Evolutionary conservation across 495 filamentous ascomycete species (phyloP).

Genomic region (Aspergillus carlsbadensis): DNA sequence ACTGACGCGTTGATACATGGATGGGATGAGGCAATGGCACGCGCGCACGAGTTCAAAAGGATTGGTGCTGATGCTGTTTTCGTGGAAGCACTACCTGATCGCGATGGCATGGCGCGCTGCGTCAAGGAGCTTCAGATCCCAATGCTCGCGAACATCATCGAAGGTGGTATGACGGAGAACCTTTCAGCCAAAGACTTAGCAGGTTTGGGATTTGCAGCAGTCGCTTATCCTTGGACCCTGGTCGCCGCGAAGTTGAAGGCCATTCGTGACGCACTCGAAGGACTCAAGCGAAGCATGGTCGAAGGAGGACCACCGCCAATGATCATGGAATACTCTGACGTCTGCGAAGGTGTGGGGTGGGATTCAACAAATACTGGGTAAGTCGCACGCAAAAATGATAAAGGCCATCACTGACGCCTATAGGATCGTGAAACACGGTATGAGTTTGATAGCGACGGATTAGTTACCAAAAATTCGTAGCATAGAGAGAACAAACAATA

Average conservation of each 20-base stretch:
- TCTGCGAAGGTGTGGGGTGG: slow-evolving; percentile 41
- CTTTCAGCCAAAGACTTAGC: slow-evolving; percentile 39
- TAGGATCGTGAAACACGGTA: slow-evolving; percentile 26
- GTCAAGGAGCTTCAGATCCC: slow-evolving; percentile 35
- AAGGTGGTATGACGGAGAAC: slow-evolving; percentile 44
- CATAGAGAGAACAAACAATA: background rate
- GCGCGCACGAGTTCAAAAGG: slow-evolving; percentile 34
- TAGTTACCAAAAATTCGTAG: slow-evolving; percentile 1
- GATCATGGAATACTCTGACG: slow-evolving; percentile 36
- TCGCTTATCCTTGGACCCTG: slow-evolving; percentile 43
- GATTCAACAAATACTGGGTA: slow-evolving; percentile 44
- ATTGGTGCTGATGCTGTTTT: slow-evolving; percentile 40
- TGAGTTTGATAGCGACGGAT: slow-evolving; percentile 18
- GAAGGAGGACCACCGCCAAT: slow-evolving; percentile 31
- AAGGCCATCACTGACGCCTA: background rate
- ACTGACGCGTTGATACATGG: slow-evolving; percentile 38
- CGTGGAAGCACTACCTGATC: slow-evolving; percentile 41
- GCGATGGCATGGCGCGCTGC: slow-evolving; percentile 35
- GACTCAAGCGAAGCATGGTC: slow-evolving; percentile 33
- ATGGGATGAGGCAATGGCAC: slow-evolving; percentile 38
- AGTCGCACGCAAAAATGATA: background rate
- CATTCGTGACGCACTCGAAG: slow-evolving; percentile 37
- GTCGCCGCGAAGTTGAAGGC: slow-evolving; percentile 42
- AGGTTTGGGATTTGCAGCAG: slow-evolving; percentile 35
- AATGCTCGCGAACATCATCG: slow-evolving; percentile 44